Conservation (phyloP, 108 stramenopile species). For the Epipyxis sp. region DNA sequence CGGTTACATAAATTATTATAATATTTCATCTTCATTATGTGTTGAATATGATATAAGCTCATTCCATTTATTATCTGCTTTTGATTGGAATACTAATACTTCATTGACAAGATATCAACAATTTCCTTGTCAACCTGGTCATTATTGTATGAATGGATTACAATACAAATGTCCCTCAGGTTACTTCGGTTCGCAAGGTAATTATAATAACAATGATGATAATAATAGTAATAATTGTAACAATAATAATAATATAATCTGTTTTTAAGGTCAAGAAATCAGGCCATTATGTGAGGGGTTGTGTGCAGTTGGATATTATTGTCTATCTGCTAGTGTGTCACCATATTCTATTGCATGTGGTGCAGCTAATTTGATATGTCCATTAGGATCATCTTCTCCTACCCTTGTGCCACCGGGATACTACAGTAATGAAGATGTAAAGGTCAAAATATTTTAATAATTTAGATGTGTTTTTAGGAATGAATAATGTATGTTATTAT, state of each 20-base stretch:
- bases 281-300: not conserved
- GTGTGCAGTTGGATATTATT: constrained; percentile 24
- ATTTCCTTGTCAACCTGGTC: not conserved
- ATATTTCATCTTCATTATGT: not conserved
- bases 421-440: constrained; percentile 6
- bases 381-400: not conserved
- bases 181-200: not conserved
- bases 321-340: not conserved
- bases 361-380: constrained; percentile 1
- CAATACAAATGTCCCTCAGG: not conserved
- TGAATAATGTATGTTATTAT: too few species aligned
- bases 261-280: not conserved
- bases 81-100: not conserved
- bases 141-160: not conserved
- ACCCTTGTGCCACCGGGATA: constrained; percentile 1
- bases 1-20: not conserved
- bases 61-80: too few species aligned
- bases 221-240: too few species aligned
- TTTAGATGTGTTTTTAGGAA: too few species aligned
- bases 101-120: not conserved
- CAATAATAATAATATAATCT: too few species aligned
- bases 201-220: too few species aligned
- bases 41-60: not conserved
- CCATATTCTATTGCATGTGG: not conserved
- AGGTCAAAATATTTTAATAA: too few species aligned